phyloP scores from a whole-genome alignment of 192 early-diverging fungal species.

The Coemansia aciculifera region DNA sequence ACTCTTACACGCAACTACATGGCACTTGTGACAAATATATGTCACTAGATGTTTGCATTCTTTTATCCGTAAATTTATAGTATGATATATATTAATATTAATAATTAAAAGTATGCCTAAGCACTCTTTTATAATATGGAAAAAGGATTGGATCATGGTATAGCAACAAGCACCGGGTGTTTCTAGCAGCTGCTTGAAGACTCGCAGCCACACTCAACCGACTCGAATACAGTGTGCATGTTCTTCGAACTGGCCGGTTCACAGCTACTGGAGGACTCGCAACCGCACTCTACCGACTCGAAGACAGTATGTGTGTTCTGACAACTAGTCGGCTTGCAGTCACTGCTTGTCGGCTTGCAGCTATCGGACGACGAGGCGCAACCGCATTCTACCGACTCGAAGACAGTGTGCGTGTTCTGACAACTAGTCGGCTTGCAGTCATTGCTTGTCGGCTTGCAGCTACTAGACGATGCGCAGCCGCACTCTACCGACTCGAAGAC shows the following conservation, averaged over 20 bases:
- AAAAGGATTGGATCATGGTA: neutral
- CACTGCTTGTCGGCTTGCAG: neutral
- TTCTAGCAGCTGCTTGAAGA: neutral
- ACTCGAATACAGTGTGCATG: conserved; percentile 12
- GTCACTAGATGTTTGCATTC: too few species aligned
- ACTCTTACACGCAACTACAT: too few species aligned
- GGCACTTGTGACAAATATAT: too few species aligned
- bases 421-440: neutral
- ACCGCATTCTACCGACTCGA: conserved; percentile 3
- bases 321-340: neutral
- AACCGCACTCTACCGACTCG: conserved; percentile 6
- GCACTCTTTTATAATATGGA: neutral
- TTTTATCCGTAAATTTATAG: too few species aligned
- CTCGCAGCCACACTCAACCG: conserved; percentile 12
- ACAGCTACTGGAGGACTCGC: neutral
- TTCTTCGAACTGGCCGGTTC: neutral
- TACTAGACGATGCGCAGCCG: neutral
- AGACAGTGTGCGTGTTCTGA: neutral
- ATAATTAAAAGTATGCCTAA: neutral
- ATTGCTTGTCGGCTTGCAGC: neutral
- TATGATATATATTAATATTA: too few species aligned
- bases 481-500: neutral
- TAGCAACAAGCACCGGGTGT: neutral
- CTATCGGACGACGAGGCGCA: neutral
- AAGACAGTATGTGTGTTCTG: neutral